Evolutionary conservation across 495 filamentous ascomycete genomes (phyloP).

Genomic region (Neurospora sp.): DNA sequence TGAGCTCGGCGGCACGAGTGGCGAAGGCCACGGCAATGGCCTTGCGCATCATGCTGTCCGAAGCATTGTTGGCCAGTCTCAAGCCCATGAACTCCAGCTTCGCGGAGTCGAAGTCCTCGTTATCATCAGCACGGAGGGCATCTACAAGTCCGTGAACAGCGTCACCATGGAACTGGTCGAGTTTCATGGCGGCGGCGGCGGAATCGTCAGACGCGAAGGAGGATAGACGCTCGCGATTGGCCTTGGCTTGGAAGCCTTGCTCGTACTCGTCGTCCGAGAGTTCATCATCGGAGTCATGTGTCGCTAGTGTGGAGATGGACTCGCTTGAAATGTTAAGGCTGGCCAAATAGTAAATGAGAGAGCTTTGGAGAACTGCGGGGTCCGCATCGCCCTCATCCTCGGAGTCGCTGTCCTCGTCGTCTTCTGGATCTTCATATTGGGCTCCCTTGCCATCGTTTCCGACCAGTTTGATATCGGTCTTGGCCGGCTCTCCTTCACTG

Average conservation of each 20-base stretch:
- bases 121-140: slow-evolving; percentile 47
- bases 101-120: slow-evolving; percentile 72
- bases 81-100: slow-evolving; percentile 84
- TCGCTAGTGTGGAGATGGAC: slow-evolving; percentile 59
- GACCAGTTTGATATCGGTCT: slow-evolving; percentile 46
- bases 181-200: slow-evolving; percentile 15
- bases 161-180: slow-evolving; percentile 75
- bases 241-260: slow-evolving; percentile 9
- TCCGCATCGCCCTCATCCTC: slow-evolving; percentile 40
- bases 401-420: slow-evolving; percentile 39
- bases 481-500: slow-evolving; percentile 27
- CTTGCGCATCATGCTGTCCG: slow-evolving; percentile 74
- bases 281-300: slow-evolving; percentile 23
- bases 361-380: slow-evolving; percentile 26
- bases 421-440: slow-evolving; percentile 31
- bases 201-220: slow-evolving; percentile 45
- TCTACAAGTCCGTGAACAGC: slow-evolving; percentile 77
- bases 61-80: slow-evolving; percentile 80
- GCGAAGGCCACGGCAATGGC: slow-evolving; percentile 79
- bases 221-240: slow-evolving; percentile 34
- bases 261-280: slow-evolving; percentile 27
- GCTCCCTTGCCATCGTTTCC: slow-evolving; percentile 47
- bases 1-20: slow-evolving; percentile 65
- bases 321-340: slow-evolving; percentile 60
- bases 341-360: slow-evolving; percentile 58